Evolutionary conservation across 306 rosid genomes (phyloP), one percentile per base, ranked within the genome.

Genomic region (Delonix regia): DNA sequence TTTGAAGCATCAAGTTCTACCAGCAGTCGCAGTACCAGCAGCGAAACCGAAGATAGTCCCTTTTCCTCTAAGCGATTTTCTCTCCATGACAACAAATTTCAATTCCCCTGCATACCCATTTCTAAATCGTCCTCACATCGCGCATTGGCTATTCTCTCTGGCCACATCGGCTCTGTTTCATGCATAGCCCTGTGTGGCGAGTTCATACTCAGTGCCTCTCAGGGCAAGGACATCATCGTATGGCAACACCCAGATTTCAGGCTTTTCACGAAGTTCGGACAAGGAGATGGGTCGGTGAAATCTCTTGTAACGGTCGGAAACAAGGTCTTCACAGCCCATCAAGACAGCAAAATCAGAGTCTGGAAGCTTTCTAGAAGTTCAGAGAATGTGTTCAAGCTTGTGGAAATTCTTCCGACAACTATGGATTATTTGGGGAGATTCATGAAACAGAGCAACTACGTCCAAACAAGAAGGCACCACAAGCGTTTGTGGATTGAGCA

Each of bases 161-260:
- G 87, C 6, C 99, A 95, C 30, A 79, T 84, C n/a, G 90, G 97
- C 36, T 85, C 97, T 0, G 91, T 95, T 67, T 95, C 98, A 28
- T 92, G 87, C 82, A 56, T 92, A n/a, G 94, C 97, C 38, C 49
- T 92, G 2, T 89, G 95, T 11, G 99, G 99, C 0, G 98, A 95
- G 65, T 95, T 92, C 90, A 85, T 95, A 13, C 81, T 92, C 1
- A 95, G 99, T 62, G 99, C 97, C 4, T 95, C 97, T 19, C 94
- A 91, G 15, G 95, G 97, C 0, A 92, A 87, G 41, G 98, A 95
- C 70, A 92, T 95, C 60, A 89, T 92, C 18, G 96, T 91, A 34
- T 92, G 99, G 99, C 97, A 95, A 36, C 97, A 95, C 61, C 99
- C 97, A 19, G 96, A 92, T 73, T 83, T 95, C 49, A 88, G 78